Evolutionary conservation across 2,329 filamentous ascomycete species (phyloP), one percentile per base, ranked within the genome.

Genomic region (Neofusicoccum ribis): DNA sequence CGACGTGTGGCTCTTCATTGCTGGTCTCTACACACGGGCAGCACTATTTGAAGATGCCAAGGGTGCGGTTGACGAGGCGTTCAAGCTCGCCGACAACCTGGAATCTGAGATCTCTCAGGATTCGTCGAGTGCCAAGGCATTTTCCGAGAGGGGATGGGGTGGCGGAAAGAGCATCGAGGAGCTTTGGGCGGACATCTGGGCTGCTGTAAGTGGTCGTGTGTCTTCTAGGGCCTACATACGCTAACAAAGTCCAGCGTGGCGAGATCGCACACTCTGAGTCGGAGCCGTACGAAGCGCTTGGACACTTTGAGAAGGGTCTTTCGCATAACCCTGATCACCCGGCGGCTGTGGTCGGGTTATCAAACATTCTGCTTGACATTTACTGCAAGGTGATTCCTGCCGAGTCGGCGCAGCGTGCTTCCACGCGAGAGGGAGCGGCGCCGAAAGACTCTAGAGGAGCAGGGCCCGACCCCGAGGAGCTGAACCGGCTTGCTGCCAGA

Each of bases 1-100:
- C 20, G 90, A 89, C 69, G 88, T 97, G 37, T 99, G 95, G 95
- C 83, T 97, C 8, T 90, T 95, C 74, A 92, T 97, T 67, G 90
- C 92, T 2, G 90, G 90, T 0, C 89, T 98, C 69, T 99, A 98
- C 74, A 87, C 92, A 34, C 87, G 92, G 62, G 92, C 94, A 7
- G 86, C 86, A 8, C 88, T 96, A 81, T 87, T 88, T 64, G 89
- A 93, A 20, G 94, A 98, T 74, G 88, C 91, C 12, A 87, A 86
- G 70, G 91, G 89, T 61, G 92, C 94, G 6, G 86, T 93, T 34
- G 84, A 88, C 11, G 95, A 98, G 81, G 95, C 94, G 1, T 84
- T 88, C 66, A 91, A 91, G 73, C 84, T 97, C 41, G 88, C 92
- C 1, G 84, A 89, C 69, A 81, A 79, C 0, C 83, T 97, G 11